Base-by-base conservation (phyloP, 73 alveolate species). In the Symbiodinium natans region DNA sequence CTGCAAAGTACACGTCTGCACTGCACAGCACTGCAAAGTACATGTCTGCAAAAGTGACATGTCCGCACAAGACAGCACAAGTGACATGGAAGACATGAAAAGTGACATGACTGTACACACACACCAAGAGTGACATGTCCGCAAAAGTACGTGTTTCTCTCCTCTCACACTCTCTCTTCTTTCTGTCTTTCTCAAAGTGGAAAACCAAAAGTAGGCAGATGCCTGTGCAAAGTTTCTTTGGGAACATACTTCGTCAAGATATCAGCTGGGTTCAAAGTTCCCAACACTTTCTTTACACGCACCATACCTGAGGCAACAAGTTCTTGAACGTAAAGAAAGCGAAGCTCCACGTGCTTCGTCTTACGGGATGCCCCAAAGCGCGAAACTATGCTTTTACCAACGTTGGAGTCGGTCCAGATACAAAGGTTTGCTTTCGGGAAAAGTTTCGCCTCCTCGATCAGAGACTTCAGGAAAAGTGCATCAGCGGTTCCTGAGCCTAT, bases 301-400 rank as follows among this genome's bases (percentile, higher is more conserved):
- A 83, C 33, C 92, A 83, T n/a, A 0, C 92, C 92, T n/a, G 92
- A 83, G 3, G 33, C 15, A n/a, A 83, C 92, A 40, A 43, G 77
- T 42, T 83, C 77, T 23, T 42, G 48, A 9, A 43, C 29, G 38
- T 83, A 83, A 29, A n/a, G 6, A n/a, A 42, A 42, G n/a, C 92
- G 23, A 42, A 83, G 77, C 42, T 19, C 36, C 31, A 83, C 92
- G 31, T 83, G 48, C 23, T 83, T 83, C 15, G 77, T 43, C 39
- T 83, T 43, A 25, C 46, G 27, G 1, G 77, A 63, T 17, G 34
- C 25, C 41, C 92, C 77, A 41, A 43, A 43, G 9, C 77, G 74
- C 13, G 77, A 73, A 8, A 75, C 92, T 46, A 43, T 83, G 8
- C 41, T 19, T 41, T 43, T 83, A 0, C 92, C 77, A 40, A 75